phyloP scores from a whole-genome alignment of 257 asterid genomes.

The Solanum ossicruentum region DNA sequence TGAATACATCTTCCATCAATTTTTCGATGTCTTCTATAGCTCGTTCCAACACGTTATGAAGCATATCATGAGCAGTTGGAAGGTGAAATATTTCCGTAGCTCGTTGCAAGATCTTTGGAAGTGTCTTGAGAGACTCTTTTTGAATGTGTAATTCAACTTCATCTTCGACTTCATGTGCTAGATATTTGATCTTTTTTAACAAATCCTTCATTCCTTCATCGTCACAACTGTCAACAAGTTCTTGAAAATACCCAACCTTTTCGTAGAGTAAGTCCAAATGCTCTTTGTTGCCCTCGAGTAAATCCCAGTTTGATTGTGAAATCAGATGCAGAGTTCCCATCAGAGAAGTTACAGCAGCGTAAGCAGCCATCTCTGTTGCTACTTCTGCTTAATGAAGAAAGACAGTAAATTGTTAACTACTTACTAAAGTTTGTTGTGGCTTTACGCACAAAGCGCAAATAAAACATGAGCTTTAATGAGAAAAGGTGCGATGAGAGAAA shows the following conservation, averaged over 20 bases:
- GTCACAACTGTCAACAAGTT: background rate
- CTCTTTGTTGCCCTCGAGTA: background rate
- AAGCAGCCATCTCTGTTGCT: background rate
- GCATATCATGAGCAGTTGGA: background rate
- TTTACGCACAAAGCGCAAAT: no score
- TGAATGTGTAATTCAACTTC: background rate
- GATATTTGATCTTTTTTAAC: background rate
- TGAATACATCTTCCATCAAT: background rate
- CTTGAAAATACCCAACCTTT: background rate
- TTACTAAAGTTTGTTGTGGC: no score
- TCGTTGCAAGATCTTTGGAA: background rate
- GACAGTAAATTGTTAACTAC: no score
- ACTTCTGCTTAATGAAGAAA: background rate
- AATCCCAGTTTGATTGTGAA: background rate
- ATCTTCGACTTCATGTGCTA: background rate
- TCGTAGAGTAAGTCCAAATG: background rate
- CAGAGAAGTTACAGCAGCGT: background rate
- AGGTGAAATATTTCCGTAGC: background rate
- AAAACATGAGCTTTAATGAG: no score
- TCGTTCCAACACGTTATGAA: background rate
- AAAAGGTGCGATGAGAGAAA: no score
- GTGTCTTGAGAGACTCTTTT: background rate
- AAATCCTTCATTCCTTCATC: background rate
- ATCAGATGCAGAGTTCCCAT: background rate
- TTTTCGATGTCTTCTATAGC: background rate